These are phyloP conservation scores for Entomophthora muscae DNA, from an alignment of 371 early-diverging fungal genomes.

Conservation along the genomic window DNA sequence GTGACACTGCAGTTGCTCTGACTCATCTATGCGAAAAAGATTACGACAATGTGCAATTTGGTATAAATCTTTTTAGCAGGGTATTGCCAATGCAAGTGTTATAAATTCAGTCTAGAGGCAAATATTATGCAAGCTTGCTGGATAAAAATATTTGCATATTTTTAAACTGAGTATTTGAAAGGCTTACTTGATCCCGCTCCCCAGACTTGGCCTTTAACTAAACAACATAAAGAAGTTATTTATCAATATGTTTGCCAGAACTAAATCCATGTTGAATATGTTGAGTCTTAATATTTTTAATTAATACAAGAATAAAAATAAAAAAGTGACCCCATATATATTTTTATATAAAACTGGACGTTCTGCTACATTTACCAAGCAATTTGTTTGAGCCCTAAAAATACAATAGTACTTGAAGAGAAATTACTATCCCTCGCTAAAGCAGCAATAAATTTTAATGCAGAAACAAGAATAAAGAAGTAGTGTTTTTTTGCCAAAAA, in stretches of 20 bases:
- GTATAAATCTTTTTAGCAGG: too few relatives aligned
- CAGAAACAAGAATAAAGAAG: not conserved
- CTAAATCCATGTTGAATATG: not conserved
- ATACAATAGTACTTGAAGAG: not conserved
- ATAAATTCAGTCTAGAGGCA: too few relatives aligned
- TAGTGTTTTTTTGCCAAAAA: not conserved
- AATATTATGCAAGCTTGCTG: too few relatives aligned
- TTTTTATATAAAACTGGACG: not conserved
- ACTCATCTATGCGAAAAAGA: too few relatives aligned
- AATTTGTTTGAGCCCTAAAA: not conserved
- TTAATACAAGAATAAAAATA: not conserved
- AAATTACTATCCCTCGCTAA: not conserved
- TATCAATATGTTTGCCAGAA: not conserved
- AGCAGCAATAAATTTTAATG: not conserved
- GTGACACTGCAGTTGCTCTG: too few relatives aligned
- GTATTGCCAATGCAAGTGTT: too few relatives aligned
- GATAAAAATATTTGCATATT: too few relatives aligned
- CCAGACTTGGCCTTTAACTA: not conserved
- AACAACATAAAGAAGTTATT: not conserved
- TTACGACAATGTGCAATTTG: too few relatives aligned
- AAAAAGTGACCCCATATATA: not conserved
- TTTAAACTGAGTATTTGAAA: too few relatives aligned
- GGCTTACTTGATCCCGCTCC: not conserved
- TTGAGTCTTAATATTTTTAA: not conserved
- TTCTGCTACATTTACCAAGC: not conserved